These are phyloP conservation scores for Chenopodium suecicum DNA, from an alignment of 148 eudicot genomes.

Conservation along the genomic window DNA sequence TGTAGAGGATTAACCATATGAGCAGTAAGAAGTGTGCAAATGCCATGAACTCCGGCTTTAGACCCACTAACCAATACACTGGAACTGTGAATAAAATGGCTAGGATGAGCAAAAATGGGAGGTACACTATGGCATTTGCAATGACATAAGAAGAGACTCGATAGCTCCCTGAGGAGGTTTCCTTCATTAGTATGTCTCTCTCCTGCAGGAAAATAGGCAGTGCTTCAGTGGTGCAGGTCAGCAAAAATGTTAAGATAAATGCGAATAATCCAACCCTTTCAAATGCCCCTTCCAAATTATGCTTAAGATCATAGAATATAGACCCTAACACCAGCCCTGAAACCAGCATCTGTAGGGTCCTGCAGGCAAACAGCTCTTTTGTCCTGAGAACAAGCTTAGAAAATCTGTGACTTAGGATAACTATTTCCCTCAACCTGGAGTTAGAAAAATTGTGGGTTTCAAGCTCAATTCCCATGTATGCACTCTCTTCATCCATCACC, in stretches of 20 bases:
- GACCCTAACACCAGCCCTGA: slow-evolving; percentile 86
- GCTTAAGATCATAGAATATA: slow-evolving; percentile 65
- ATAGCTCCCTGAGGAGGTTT: slow-evolving; percentile 86
- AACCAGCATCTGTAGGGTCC: slow-evolving; percentile 72
- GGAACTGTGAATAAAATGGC: slow-evolving; percentile 72
- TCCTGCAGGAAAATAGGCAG: slow-evolving; percentile 92
- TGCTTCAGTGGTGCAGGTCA: slow-evolving; percentile 85
- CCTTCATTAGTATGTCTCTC: slow-evolving; percentile 90
- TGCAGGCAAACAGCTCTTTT: slow-evolving; percentile 78
- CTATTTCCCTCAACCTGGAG: slow-evolving; percentile 56
- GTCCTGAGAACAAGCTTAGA: slow-evolving; percentile 75
- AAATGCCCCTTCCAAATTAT: slow-evolving; percentile 65
- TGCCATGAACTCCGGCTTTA: slow-evolving; percentile 53
- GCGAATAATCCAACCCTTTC: slow-evolving; percentile 95
- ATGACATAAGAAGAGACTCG: slow-evolving; percentile 85
- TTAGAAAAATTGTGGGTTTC: slow-evolving; percentile 42
- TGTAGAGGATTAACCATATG: slow-evolving; percentile 91
- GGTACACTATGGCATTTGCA: slow-evolving; percentile 84
- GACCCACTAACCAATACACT: slow-evolving; percentile 85
- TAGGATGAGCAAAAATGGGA: slow-evolving; percentile 73
- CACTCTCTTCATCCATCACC: slow-evolving; percentile 64
- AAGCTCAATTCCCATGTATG: slow-evolving; percentile 20
- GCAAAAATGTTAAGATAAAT: slow-evolving; percentile 75
- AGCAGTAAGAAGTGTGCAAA: slow-evolving; percentile 67
- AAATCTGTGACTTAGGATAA: slow-evolving; percentile 72